These are phyloP conservation scores for Phytomonas francai DNA, from an alignment of 208 protist species.

Conservation along the genomic window DNA sequence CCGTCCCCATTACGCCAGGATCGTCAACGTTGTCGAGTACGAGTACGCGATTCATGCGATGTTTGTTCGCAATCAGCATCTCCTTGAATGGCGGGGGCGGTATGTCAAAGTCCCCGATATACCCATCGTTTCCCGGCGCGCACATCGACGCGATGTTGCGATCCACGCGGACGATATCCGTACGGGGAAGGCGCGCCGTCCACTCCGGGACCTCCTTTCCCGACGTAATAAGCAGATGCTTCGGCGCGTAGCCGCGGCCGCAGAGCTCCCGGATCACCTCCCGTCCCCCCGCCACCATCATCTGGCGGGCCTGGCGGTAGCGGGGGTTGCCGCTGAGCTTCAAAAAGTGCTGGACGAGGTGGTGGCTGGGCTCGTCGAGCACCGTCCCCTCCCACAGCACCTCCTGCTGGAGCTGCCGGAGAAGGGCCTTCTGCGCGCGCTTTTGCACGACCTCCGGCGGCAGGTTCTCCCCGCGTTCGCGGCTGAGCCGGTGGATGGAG, in stretches of 20 bases:
- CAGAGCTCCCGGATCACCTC: slow-evolving; percentile 81
- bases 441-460: slow-evolving; percentile 61
- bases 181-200: slow-evolving; percentile 17
- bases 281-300: slow-evolving; percentile 67
- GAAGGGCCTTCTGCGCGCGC: slow-evolving; percentile 54
- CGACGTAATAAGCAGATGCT: slow-evolving; percentile 59
- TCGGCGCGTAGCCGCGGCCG: slow-evolving; percentile 44
- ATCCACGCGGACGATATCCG: slow-evolving; percentile 57
- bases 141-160: slow-evolving; percentile 40
- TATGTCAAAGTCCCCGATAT: slow-evolving; percentile 82
- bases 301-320: slow-evolving; percentile 64
- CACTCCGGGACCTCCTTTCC: slow-evolving; percentile 54
- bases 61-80: slow-evolving; percentile 78
- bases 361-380: slow-evolving; percentile 55
- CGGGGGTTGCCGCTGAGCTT: slow-evolving; percentile 62
- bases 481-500: slow-evolving; percentile 26
- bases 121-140: slow-evolving; percentile 75
- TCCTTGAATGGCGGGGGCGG: slow-evolving; percentile 75
- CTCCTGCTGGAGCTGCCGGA: slow-evolving; percentile 70
- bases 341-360: slow-evolving; percentile 73
- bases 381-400: slow-evolving; percentile 85
- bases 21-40: slow-evolving; percentile 89
- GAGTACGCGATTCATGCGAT: slow-evolving; percentile 72
- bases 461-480: slow-evolving; percentile 14
- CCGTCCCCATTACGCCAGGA: slow-evolving; percentile 66